Evolutionary conservation across 176 grass and related monocot species (phyloP).

Genomic region (Aechmea fasciata): DNA sequence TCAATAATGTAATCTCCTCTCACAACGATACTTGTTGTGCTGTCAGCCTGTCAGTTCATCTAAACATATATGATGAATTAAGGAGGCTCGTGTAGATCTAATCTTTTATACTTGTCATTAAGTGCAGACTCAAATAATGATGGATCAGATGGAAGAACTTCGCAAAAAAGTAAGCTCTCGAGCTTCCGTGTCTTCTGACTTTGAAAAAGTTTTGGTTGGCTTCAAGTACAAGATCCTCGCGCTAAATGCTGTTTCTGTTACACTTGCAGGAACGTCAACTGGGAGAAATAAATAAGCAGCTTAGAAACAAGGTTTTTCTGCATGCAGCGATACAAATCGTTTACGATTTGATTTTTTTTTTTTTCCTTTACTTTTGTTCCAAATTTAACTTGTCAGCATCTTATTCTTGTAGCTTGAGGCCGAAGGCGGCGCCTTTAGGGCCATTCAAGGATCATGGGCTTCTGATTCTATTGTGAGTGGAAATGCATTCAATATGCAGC

Average conservation of each 20-base stretch:
- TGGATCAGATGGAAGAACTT: conserved; percentile 93
- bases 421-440: conserved; percentile 49
- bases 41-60: no score
- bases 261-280: conserved; percentile 66
- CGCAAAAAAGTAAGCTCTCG: conserved; percentile 55
- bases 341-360: neutral
- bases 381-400: neutral
- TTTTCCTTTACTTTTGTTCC: neutral
- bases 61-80: neutral
- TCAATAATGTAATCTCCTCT: no score
- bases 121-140: conserved; percentile 80
- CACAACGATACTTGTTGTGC: no score
- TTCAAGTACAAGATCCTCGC: no score
- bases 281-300: conserved; percentile 88
- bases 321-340: neutral
- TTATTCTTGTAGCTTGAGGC: conserved; percentile 45
- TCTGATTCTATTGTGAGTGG: conserved; percentile 31
- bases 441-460: conserved; percentile 56
- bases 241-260: neutral
- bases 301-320: conserved; percentile 53
- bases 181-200: no score
- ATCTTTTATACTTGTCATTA: neutral
- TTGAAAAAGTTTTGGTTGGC: no score
- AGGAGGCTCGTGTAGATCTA: neutral
- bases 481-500: conserved; percentile 43